These are phyloP conservation scores for Penicillium psychrofluorescens DNA, from an alignment of 495 filamentous ascomycete genomes.

Conservation along the genomic window DNA sequence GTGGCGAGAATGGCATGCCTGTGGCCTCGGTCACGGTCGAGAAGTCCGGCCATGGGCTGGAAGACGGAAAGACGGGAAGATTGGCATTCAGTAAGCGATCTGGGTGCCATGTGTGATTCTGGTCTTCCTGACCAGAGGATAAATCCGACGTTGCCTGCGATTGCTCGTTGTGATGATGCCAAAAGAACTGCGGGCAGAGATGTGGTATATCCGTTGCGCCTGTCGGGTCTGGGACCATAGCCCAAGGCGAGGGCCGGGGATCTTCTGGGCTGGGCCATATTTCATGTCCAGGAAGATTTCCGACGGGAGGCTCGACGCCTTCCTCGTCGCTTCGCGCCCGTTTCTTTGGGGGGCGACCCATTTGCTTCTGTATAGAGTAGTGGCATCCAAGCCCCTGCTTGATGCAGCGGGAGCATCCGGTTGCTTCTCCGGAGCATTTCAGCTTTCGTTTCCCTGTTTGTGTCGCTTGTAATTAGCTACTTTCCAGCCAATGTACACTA, in stretches of 20 bases:
- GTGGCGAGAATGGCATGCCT: slow-evolving; percentile 20
- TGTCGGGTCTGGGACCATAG: slow-evolving; percentile 1
- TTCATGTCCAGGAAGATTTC: slow-evolving; percentile 5
- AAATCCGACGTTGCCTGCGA: slow-evolving; percentile 13
- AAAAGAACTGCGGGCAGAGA: slow-evolving; percentile 20
- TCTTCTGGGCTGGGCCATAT: slow-evolving; percentile 19
- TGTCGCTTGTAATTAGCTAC: slow-evolving; percentile 10
- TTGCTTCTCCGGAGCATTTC: slow-evolving; percentile 40
- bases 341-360: slow-evolving; percentile 43
- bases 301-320: slow-evolving; percentile 6
- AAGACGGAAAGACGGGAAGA: slow-evolving; percentile 21
- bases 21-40: slow-evolving; percentile 32
- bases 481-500: neutral
- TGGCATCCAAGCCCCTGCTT: slow-evolving; percentile 35
- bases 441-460: slow-evolving; percentile 37
- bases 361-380: slow-evolving; percentile 42
- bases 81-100: slow-evolving; percentile 16
- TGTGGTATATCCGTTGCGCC: slow-evolving; percentile 12
- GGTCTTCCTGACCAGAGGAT: slow-evolving; percentile 17
- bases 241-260: slow-evolving; percentile 7
- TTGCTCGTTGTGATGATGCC: slow-evolving; percentile 5
- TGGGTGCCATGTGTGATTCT: slow-evolving; percentile 22
- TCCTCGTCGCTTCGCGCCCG: slow-evolving; percentile 27
- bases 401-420: slow-evolving; percentile 34
- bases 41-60: slow-evolving; percentile 39